A percentile compares a stretch with the other conserved stretches of the same genome.
phyloP scores from a whole-genome alignment of 73 alveolate species.

The Uronychia setigera region DNA sequence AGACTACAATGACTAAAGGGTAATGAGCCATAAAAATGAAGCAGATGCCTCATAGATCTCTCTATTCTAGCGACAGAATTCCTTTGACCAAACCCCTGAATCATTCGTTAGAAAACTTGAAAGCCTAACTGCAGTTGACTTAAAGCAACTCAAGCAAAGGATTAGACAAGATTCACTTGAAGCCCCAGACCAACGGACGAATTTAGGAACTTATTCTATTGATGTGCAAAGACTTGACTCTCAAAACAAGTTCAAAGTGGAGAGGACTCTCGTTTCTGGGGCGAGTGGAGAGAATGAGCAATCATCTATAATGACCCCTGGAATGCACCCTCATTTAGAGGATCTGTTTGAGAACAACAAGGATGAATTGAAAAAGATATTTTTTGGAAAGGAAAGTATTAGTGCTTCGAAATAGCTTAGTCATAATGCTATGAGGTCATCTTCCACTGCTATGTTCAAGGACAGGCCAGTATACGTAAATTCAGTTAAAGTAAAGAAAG shows the following conservation, averaged over 20 bases:
- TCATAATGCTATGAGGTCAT: neutral
- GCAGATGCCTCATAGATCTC: no score
- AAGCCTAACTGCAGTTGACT: neutral
- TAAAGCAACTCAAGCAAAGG: neutral
- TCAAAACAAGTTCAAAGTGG: neutral
- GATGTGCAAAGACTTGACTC: neutral
- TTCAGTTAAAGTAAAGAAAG: neutral
- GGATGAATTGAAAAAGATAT: neutral
- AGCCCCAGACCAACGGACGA: neutral
- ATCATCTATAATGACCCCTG: neutral
- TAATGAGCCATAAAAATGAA: neutral
- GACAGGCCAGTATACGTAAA: neutral
- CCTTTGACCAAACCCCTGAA: no score
- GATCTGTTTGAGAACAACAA: neutral
- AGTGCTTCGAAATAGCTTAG: neutral
- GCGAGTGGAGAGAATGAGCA: neutral
- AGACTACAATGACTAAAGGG: neutral
- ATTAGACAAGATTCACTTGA: neutral
- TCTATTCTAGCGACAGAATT: neutral
- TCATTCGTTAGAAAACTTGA: neutral
- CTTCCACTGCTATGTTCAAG: neutral
- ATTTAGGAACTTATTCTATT: neutral
- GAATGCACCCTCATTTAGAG: neutral
- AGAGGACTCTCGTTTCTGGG: no score
- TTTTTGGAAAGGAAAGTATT: neutral